Percentiles rank a stretch among this genome's conserved stretches.
Conservation (phyloP, 352 stramenopile genomes). For the Pythium oligandrum region DNA sequence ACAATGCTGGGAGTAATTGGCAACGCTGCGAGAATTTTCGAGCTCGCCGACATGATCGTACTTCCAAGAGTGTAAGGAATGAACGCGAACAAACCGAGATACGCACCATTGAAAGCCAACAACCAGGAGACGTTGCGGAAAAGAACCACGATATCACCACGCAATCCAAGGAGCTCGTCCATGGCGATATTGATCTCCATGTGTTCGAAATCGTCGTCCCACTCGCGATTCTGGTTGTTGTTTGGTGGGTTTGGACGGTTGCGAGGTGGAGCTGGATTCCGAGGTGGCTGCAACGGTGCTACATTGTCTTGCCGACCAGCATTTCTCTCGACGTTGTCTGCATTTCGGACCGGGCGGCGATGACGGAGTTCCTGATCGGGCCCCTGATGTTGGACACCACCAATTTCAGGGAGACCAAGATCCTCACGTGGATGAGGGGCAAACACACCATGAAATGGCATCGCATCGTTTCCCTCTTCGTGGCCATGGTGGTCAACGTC, state of each 20-base stretch:
- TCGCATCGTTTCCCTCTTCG: slow-evolving; percentile 1
- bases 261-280: not conserved
- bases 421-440: slow-evolving; percentile 18
- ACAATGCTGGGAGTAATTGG: slow-evolving; percentile 26
- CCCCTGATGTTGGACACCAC: slow-evolving; percentile 4
- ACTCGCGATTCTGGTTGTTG: slow-evolving; percentile 50
- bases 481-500: slow-evolving; percentile 10
- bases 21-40: slow-evolving; percentile 52
- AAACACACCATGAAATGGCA: slow-evolving; percentile 18
- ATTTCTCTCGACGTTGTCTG: no score
- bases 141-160: slow-evolving; percentile 90
- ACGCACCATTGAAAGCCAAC: slow-evolving; percentile 96
- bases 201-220: slow-evolving; percentile 88
- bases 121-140: slow-evolving; percentile 97
- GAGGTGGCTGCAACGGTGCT: no score
- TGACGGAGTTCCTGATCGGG: slow-evolving; percentile 12
- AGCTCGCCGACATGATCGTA: slow-evolving; percentile 75
- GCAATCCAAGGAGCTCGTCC: slow-evolving; percentile 96
- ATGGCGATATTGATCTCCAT: slow-evolving; percentile 95
- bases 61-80: slow-evolving; percentile 93
- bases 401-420: slow-evolving; percentile 20
- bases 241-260: slow-evolving; percentile 18
- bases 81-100: slow-evolving; percentile 95
- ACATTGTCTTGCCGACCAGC: no score
- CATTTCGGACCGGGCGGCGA: slow-evolving; percentile 10